A percentile compares a stretch with the other conserved stretches of the same genome.
Evolutionary conservation across 2,329 filamentous ascomycete genomes (phyloP).

Genomic region (Colletotrichum sp.): DNA sequence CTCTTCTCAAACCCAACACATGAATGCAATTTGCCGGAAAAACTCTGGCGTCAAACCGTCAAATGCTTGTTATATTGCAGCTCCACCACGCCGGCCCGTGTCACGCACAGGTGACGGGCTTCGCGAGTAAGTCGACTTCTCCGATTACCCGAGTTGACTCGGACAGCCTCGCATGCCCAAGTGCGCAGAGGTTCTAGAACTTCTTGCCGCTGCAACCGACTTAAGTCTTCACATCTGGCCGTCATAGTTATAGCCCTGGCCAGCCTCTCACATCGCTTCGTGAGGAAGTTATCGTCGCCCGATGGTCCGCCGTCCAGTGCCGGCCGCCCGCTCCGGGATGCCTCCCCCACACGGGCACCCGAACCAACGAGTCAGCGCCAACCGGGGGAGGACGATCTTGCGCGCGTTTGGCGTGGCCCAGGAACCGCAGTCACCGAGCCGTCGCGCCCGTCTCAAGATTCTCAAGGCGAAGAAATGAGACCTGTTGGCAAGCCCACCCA

Average conservation of each 20-base stretch:
- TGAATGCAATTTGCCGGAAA: neutral
- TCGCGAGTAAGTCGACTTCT: neutral
- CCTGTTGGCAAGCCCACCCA: neutral
- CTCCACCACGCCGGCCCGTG: neutral
- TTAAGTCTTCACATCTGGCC: neutral
- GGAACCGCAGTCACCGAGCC: neutral
- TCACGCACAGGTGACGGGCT: neutral
- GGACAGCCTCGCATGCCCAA: neutral
- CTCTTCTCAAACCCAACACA: neutral
- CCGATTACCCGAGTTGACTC: neutral
- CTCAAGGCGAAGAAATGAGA: neutral
- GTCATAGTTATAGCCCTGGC: fast-evolving
- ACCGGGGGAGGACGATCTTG: neutral
- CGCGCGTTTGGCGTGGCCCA: neutral
- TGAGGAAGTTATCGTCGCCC: neutral
- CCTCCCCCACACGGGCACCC: neutral
- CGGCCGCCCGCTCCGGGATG: neutral
- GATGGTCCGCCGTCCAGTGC: neutral
- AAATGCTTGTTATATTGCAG: neutral
- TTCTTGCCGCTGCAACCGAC: neutral
- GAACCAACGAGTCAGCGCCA: neutral
- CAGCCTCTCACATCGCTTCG: neutral
- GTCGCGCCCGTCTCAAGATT: fast-evolving
- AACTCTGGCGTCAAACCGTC: neutral
- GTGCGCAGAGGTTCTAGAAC: neutral